Evolutionary conservation across 179 eudicot species (phyloP).

Genomic region (Camellia oleifera): DNA sequence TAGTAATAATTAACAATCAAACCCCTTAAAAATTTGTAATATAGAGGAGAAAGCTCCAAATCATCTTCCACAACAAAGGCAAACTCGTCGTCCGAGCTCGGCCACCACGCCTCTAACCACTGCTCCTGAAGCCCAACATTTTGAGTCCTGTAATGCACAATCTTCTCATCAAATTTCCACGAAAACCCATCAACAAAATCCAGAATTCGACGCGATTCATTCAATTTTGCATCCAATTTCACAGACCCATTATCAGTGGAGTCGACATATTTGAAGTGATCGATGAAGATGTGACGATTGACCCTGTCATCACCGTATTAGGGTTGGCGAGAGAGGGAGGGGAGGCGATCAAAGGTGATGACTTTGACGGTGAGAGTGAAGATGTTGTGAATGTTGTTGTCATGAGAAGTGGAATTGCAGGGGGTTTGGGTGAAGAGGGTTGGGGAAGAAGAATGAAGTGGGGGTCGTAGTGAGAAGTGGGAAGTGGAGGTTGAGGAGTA

Average conservation of each 20-base stretch:
- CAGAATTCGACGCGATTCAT: conserved; percentile 45
- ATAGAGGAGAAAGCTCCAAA: conserved; percentile 77
- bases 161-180: conserved; percentile 73
- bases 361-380: conserved; percentile 80
- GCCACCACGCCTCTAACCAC: conserved; percentile 99
- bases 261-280: conserved; percentile 42
- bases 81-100: conserved; percentile 73
- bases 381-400: neutral
- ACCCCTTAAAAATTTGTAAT: conserved; percentile 61
- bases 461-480: neutral
- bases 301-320: conserved; percentile 50
- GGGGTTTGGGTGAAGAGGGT: conserved; percentile 31
- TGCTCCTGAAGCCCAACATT: conserved; percentile 94
- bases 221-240: conserved; percentile 38
- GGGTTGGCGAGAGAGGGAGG: conserved; percentile 68
- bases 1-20: conserved; percentile 65
- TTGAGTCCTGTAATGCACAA: conserved; percentile 74
- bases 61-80: conserved; percentile 97
- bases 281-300: conserved; percentile 66
- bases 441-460: conserved; percentile 19
- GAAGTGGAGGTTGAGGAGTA: conserved; percentile 13
- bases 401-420: neutral
- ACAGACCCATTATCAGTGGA: conserved; percentile 13
- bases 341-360: conserved; percentile 71
- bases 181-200: conserved; percentile 74